Evolutionary conservation across 176 grass and related monocot genomes (phyloP), one percentile per base, ranked within the genome.

Genomic region (Oryza punctata): DNA sequence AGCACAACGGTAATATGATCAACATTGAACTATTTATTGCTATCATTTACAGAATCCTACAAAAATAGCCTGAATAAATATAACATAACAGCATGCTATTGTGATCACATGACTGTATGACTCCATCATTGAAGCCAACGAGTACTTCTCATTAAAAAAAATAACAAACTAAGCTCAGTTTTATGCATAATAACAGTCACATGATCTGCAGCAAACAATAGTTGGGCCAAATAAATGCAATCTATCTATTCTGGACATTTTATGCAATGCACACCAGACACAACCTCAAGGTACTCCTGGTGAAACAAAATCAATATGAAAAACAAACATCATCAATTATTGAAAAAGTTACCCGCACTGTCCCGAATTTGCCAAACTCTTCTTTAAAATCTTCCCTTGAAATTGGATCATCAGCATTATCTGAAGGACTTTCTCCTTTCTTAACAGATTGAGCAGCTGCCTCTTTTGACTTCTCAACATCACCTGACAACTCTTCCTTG

Each of bases 291-390:
- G 35, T 77, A 21, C 16, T 37, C 67, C 12, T 52, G 43, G 65
- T 66, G 26, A 77, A 63, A 63, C n/a, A 47, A 82, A 40, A 60
- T 4, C 7, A 29, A 64, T 63, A 23, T 8, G 6, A 14, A 44
- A 84, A 72, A 69, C 76, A 5, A 68, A 38, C 19, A 38, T 29
- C 12, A 38, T 12, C 24, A 60, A 77, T 70, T 16, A 26, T 72
- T 11, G 81, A 76, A 76, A 16, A 86, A 85, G 76, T 85, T 95
- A 99, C 96, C 96, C 89, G 87, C 67, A 99, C 81, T 82, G 61
- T 85, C 85, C 96, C 96, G 63, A 96, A 99, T 94, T 96, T 99
- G 68, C 77, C 23, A 54, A 96, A 89, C 37, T 89, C 63, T 80
- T 90, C 61, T 82, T 90, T 96, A 40, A 99, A 59, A 69, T 99